Evolutionary conservation across 2,329 filamentous ascomycete species (phyloP), one percentile per base, ranked within the genome.

Genomic region (Simplicillium sp.): DNA sequence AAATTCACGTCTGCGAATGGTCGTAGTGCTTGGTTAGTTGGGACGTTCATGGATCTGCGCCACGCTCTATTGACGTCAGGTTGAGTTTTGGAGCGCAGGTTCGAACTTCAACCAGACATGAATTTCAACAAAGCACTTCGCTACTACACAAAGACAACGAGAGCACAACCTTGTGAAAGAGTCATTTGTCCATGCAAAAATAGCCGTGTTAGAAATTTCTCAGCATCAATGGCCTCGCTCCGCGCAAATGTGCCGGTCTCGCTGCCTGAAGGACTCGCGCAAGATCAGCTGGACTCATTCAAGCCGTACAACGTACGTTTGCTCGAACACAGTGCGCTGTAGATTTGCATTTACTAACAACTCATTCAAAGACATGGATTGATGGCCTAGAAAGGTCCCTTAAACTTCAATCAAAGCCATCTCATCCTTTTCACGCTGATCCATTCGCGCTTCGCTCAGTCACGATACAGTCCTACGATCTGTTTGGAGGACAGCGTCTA

Each of bases 391-490:
- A 57, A 15, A 57, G 50, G 37, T 74, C 72, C 14, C 66, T 77
- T 29, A 41, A 54, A 14, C 61, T 69, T 1, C 74, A 77, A 48
- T 45, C 50, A 13, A 50, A 60, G 41, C 32, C 57, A 3, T 47
- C 55, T 14, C 72, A 77, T 49, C 68, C 72, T 7, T 80, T 80
- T 61, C 64, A 75, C 56, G 11, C 48, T 1, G 64, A 70, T 43
- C 74, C 75, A 1, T 80, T 79, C 54, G 42, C 52, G 7, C 67
- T 80, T 0, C 66, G 62, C 39, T 61, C 61, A 44, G 59, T 80
- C 45, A 67, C 60, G 0, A 50, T 80, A 41, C 74, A 80, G 52
- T 63, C 72, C 14, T 69, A 67, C 46, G 75, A 78, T 52, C 56
- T 65, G 25, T 80, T 76, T 46, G 66, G 68, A 25, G 45, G 46